These are phyloP conservation scores for Amylocarpus encephaloides DNA, from an alignment of 2,329 filamentous ascomycete genomes.

Conservation along the genomic window DNA sequence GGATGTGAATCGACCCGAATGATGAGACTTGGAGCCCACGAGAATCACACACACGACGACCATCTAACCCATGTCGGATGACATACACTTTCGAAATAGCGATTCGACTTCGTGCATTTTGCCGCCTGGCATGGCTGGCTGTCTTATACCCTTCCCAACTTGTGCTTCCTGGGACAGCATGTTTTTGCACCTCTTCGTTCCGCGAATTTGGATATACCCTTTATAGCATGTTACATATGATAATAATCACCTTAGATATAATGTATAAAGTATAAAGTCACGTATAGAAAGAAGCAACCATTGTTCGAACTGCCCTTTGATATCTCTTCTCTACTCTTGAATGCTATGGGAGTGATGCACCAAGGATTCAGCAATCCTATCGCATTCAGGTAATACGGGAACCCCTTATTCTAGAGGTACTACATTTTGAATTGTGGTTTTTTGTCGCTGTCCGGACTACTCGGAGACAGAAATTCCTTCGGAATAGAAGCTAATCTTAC, in stretches of 20 bases:
- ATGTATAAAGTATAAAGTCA: conserved; percentile 12
- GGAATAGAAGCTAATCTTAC: too few species aligned
- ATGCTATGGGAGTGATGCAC: too few species aligned
- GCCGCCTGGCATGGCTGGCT: conserved; percentile 12
- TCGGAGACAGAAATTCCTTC: too few species aligned
- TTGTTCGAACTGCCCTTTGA: too few species aligned
- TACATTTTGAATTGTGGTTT: too few species aligned
- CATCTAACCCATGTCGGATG: too few species aligned
- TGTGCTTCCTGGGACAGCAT: conserved; percentile 16
- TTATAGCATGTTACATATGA: conserved; percentile 3
- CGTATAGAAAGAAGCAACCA: background rate
- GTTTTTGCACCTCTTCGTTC: conserved; percentile 5
- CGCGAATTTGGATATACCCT: conserved; percentile 6
- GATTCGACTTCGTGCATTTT: conserved; percentile 11
- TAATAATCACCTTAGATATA: conserved; percentile 3
- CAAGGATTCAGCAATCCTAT: too few species aligned
- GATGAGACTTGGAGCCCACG: conserved; percentile 3
- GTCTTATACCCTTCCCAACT: conserved; percentile 16
- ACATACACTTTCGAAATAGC: conserved; percentile 1
- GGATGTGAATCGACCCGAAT: conserved; percentile 33
- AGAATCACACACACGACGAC: background rate
- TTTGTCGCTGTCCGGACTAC: too few species aligned
- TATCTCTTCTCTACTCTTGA: too few species aligned
- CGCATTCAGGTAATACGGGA: too few species aligned
- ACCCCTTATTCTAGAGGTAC: too few species aligned